Percentiles rank a stretch among this genome's conserved stretches.
Conservation (phyloP, 768 basidiomycete genomes). For the Xerocomus spinulosus region DNA sequence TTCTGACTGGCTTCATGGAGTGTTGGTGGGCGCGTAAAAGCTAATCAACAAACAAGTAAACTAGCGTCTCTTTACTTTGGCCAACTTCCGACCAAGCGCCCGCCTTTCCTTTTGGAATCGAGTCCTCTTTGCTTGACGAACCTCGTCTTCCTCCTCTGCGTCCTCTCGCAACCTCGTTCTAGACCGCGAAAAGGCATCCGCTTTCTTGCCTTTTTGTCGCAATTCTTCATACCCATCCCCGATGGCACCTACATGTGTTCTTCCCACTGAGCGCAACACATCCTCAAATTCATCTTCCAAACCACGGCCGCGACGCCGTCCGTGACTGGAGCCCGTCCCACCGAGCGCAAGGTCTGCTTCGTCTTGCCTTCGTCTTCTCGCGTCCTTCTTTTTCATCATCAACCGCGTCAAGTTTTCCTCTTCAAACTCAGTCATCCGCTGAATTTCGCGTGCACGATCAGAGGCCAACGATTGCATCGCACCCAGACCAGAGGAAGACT, state of each 20-base stretch:
- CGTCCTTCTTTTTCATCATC: slow-evolving; percentile 86
- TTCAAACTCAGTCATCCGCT: slow-evolving; percentile 82
- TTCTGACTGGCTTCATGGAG: slow-evolving; percentile 28
- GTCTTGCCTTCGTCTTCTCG: slow-evolving; percentile 63
- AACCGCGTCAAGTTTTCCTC: slow-evolving; percentile 92
- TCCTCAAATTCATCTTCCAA: slow-evolving; percentile 85
- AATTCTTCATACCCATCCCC: slow-evolving; percentile 83
- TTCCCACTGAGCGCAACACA: slow-evolving; percentile 59
- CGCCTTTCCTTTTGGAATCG: slow-evolving; percentile 43
- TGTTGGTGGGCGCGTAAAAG: background rate
- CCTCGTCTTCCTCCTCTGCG: slow-evolving; percentile 28
- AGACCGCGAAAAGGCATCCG: slow-evolving; percentile 55
- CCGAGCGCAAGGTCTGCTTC: slow-evolving; percentile 89
- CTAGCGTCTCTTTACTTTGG: slow-evolving; percentile 19
- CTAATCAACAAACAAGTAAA: background rate
- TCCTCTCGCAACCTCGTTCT: slow-evolving; percentile 34
- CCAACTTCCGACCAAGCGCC: slow-evolving; percentile 29
- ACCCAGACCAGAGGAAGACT: slow-evolving; percentile 72
- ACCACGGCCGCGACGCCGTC: slow-evolving; percentile 60
- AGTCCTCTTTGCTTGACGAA: slow-evolving; percentile 32
- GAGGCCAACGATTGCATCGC: slow-evolving; percentile 50
- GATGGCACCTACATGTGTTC: slow-evolving; percentile 37
- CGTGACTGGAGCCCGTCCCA: slow-evolving; percentile 52
- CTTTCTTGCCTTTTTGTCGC: slow-evolving; percentile 61
- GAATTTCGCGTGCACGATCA: slow-evolving; percentile 73